phyloP scores from a whole-genome alignment of 1,284 basidiomycete genomes.

The Trichosporon faecale region DNA sequence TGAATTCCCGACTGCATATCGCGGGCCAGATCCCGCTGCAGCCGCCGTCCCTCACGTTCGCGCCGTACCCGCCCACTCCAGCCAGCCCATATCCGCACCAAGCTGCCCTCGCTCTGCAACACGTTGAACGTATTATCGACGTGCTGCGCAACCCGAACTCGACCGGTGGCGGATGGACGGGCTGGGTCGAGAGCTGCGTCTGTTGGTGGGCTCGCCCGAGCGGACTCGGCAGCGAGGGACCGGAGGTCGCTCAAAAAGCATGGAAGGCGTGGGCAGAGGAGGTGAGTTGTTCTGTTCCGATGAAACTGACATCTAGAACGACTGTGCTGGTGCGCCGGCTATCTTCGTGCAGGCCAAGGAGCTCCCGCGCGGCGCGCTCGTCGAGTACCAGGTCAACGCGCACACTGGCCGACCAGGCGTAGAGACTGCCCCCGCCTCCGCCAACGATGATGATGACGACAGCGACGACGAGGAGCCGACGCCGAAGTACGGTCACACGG shows the following conservation, averaged over 20 bases:
- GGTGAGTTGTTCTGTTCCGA: constrained; percentile 11
- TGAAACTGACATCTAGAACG: constrained; percentile 31
- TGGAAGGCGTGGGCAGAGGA: constrained; percentile 46
- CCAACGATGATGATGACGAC: constrained; percentile 23
- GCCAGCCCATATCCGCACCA: constrained; percentile 39
- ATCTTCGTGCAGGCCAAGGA: constrained; percentile 67
- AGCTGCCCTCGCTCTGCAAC: constrained; percentile 72
- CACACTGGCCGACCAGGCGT: constrained; percentile 43
- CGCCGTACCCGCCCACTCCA: constrained; percentile 53
- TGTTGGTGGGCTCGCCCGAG: constrained; percentile 61
- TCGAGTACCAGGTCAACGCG: constrained; percentile 55
- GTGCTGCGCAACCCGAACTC: constrained; percentile 58
- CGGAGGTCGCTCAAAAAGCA: constrained; percentile 54
- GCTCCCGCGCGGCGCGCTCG: constrained; percentile 69
- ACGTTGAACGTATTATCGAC: constrained; percentile 66
- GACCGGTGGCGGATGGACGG: constrained; percentile 62
- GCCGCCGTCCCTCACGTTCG: constrained; percentile 69
- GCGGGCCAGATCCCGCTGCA: constrained; percentile 93
- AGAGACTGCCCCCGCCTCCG: neutral
- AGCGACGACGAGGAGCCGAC: constrained; percentile 27
- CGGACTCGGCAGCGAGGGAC: constrained; percentile 45
- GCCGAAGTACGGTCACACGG: neutral
- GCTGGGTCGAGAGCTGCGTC: constrained; percentile 61
- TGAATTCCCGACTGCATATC: constrained; percentile 70
- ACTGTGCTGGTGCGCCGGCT: constrained; percentile 53